A percentile compares a stretch with the other conserved stretches of the same genome.
phyloP scores from a whole-genome alignment of 345 rosid genomes.

The Dipteronia dyeriana region DNA sequence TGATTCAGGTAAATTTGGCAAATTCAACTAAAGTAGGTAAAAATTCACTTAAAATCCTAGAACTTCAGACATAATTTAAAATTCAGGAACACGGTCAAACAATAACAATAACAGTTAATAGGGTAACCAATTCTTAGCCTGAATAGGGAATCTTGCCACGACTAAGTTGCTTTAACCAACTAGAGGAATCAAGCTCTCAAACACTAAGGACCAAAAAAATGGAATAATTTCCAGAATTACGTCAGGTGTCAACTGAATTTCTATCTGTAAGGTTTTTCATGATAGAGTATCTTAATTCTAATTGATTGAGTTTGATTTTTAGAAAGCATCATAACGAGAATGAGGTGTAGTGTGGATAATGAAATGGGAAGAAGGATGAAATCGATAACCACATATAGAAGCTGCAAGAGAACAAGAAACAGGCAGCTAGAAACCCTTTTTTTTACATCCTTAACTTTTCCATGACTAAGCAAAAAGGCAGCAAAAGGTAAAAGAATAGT shows the following conservation, averaged over 20 bases:
- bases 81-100: neutral
- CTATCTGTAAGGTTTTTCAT: neutral
- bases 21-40: neutral
- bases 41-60: too few relatives aligned
- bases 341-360: neutral
- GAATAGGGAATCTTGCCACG: neutral
- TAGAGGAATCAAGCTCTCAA: neutral
- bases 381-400: neutral
- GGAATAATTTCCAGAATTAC: neutral
- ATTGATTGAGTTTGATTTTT: neutral
- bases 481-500: neutral
- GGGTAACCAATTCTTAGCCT: neutral
- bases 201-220: neutral
- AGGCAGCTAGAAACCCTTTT: neutral
- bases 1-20: neutral
- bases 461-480: too few relatives aligned
- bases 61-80: neutral
- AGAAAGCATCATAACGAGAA: neutral
- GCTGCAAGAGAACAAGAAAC: slow-evolving; percentile 3
- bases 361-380: neutral
- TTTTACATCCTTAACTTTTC: neutral
- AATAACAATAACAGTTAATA: neutral
- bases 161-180: slow-evolving; percentile 4
- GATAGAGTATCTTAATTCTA: neutral
- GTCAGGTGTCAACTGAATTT: neutral